Evolutionary conservation across 2,329 filamentous ascomycete species (phyloP), one percentile per base, ranked within the genome.

Genomic region (Akanthomyces lecanii): DNA sequence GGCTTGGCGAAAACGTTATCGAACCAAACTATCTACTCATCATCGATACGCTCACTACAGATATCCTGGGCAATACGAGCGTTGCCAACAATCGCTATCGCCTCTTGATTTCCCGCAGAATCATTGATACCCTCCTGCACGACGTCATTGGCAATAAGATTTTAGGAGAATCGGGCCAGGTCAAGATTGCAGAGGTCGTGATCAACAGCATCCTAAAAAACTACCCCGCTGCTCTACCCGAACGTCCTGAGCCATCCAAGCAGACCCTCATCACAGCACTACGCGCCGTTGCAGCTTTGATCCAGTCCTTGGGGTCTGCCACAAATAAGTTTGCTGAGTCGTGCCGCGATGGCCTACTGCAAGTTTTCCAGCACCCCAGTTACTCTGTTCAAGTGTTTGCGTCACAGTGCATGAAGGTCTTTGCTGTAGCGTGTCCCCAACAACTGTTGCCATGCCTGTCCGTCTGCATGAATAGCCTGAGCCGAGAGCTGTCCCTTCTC

Each of bases 391-490:
- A 99, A 72, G 87, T 98, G 3, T 90, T 95, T 70, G 89, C 92
- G 1, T 91, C 95, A 5, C 85, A 90, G 65, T 97, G 92, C 71
- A 80, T 98, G 69, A 92, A 94, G 68, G 86, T 85, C 0, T 95
- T 98, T 71, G 91, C 96, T 0, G 81, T 97, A 50, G 92, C 92
- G 16, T 97, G 92, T 69, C 95, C 95, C 5, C 91, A 96, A 68
- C 94, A 98, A 72, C 84, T 99, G 6, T 79, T 98, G 5, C 91
- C 92, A 3, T 95, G 92, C 66, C 86, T 98, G 21, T 96, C 94
- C 0, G 91, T 98, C 52, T 98, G 93, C 75, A 93, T 98, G 89
- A 97, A 97, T 74, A 97, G 92, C 72, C 83, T 99, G 65, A 91
- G 87, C 65, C 84, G 95, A 66, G 95, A 99, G 71, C 82, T 99